phyloP scores from a whole-genome alignment of 2,329 filamentous ascomycete species.

The Trichoderma breve region DNA sequence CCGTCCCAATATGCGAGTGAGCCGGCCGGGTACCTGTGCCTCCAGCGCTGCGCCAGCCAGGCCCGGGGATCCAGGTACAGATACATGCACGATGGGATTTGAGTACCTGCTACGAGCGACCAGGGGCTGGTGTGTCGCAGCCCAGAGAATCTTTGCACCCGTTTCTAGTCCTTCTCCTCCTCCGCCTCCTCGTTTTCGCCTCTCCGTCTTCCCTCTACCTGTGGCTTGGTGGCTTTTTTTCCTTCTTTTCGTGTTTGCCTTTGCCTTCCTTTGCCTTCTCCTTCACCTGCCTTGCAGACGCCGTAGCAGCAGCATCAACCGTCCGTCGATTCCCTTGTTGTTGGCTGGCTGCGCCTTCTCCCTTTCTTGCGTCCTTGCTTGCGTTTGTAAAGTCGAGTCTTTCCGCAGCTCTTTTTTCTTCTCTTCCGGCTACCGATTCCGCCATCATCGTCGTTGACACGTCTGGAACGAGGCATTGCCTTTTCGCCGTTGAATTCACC shows the following conservation, averaged over 20 bases:
- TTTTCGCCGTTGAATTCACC: constrained; percentile 23
- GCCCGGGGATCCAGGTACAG: neutral
- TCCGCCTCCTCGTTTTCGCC: constrained; percentile 21
- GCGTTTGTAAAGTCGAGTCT: constrained; percentile 15
- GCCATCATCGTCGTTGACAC: constrained; percentile 29
- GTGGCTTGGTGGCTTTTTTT: constrained; percentile 17
- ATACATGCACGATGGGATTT: neutral
- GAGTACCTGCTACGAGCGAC: neutral
- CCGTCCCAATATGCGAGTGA: neutral
- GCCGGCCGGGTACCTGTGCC: constrained; percentile 2
- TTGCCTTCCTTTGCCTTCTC: constrained; percentile 12
- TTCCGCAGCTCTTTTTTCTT: constrained; percentile 5
- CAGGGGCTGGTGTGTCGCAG: constrained; percentile 14
- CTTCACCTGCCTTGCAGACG: constrained; percentile 13
- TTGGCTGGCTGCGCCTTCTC: constrained; percentile 9
- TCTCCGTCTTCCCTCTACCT: constrained; percentile 16
- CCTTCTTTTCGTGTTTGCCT: constrained; percentile 23
- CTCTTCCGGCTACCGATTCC: constrained; percentile 26
- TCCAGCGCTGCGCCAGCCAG: neutral
- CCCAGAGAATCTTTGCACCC: constrained; percentile 8
- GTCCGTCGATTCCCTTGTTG: constrained; percentile 1
- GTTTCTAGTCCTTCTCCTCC: constrained; percentile 13
- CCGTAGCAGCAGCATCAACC: constrained; percentile 13
- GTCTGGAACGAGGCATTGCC: constrained; percentile 34
- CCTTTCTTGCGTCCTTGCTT: constrained; percentile 11